phyloP scores from a whole-genome alignment of 768 basidiomycete species.

The Phanerochaete sordida region DNA sequence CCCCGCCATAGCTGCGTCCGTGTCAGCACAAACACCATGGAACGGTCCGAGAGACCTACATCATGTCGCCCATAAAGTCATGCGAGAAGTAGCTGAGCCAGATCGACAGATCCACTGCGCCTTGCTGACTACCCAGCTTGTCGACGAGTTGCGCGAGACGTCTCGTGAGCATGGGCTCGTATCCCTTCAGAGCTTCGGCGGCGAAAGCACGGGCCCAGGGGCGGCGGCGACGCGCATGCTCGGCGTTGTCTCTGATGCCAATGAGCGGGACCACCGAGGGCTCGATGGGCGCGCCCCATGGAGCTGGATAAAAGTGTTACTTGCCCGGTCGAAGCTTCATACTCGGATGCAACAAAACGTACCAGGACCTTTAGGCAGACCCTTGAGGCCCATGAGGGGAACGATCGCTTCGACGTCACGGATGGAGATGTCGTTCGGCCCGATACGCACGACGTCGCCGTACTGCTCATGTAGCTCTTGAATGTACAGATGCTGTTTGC shows the following conservation, averaged over 20 bases:
- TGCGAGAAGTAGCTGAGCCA: conserved; percentile 37
- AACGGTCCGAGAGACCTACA: neutral
- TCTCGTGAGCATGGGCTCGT: conserved; percentile 33
- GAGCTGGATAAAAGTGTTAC: neutral
- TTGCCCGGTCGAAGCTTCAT: neutral
- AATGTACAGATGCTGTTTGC: conserved; percentile 42
- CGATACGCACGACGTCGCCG: conserved; percentile 52
- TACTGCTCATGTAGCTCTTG: conserved; percentile 47
- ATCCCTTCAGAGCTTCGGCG: conserved; percentile 39
- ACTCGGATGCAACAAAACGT: neutral
- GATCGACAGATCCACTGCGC: conserved; percentile 26
- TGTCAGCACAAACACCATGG: neutral
- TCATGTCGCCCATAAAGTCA: conserved; percentile 14
- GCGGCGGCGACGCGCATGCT: conserved; percentile 38
- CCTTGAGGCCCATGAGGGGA: conserved; percentile 12
- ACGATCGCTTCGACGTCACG: conserved; percentile 7
- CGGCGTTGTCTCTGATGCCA: conserved; percentile 19
- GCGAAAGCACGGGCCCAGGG: conserved; percentile 42
- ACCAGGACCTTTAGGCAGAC: conserved; percentile 18
- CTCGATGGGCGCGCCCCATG: conserved; percentile 1
- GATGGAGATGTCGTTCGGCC: conserved; percentile 20
- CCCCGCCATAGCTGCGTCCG: neutral
- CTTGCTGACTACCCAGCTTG: conserved; percentile 7
- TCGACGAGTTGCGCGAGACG: conserved; percentile 17
- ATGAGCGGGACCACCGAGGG: neutral